Evolutionary conservation across 1,284 basidiomycete species (phyloP), one percentile per base, ranked within the genome.

Genomic region (Sutorius eximius): DNA sequence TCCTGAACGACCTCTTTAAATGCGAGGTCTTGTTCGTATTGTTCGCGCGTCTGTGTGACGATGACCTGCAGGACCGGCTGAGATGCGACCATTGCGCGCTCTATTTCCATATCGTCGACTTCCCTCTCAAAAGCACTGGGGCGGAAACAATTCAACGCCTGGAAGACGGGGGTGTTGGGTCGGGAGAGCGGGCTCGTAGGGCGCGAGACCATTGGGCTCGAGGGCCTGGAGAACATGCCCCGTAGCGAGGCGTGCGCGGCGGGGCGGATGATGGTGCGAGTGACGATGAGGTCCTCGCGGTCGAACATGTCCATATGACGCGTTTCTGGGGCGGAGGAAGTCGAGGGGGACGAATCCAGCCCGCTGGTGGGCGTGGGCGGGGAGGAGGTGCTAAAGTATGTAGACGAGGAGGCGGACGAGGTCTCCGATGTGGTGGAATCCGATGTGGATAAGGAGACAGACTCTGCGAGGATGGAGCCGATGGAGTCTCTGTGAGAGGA

Each of bases 181-280:
- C 69, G 70, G n/a, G 58, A 57, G 10, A 59, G 57, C 36, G 65
- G 67, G 46, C 63, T 66, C 15, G 52, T 24, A 34, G 67, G 57
- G 32, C 67, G 67, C 15, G 69, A 52, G 46, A 55, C 45, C 38
- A 56, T 41, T 29, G 67, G 67, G n/a, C 54, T 68, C 27, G 68
- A 63, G 0, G 66, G 58, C 8, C 61, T 38, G 18, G 65, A 49
- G 33, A 71, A 63, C 49, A 63, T 44, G 42, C 58, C 54, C 38
- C 57, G 45, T 36, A 59, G 38, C 29, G 61, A 16, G 22, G 70
- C 41, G 24, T 51, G 64, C 1, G 58, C 24, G 2, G 55, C 9
- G 1, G 67, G 70, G 6, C 63, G 69, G 49, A 69, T 63, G 59
- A 70, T 61, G 52, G 67, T 69, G 24, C 69, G 70, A n/a, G 67